Evolutionary conservation across 1,284 basidiomycete genomes (phyloP).

Genomic region (Austroboletus novae-zelandiae): DNA sequence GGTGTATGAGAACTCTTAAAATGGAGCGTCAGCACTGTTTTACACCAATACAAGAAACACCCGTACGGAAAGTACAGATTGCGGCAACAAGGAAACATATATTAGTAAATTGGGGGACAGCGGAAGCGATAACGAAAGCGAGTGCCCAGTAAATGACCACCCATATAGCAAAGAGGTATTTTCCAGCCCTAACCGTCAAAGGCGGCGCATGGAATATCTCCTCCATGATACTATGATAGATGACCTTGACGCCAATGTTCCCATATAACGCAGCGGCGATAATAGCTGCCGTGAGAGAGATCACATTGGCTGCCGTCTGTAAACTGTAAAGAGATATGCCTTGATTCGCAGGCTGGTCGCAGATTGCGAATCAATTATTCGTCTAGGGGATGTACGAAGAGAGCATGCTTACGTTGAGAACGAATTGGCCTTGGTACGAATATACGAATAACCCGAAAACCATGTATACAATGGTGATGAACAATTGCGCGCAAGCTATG

Average conservation of each 20-base stretch:
- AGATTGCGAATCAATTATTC: too few relatives aligned
- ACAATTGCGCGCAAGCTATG: constrained; percentile 53
- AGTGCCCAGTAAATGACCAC: constrained; percentile 49
- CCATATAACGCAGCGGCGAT: constrained; percentile 63
- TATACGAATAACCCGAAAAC: constrained; percentile 53
- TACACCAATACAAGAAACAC: constrained; percentile 1
- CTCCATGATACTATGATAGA: constrained; percentile 51
- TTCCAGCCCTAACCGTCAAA: constrained; percentile 45
- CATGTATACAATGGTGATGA: constrained; percentile 59
- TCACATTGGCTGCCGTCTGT: constrained; percentile 46
- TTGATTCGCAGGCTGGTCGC: constrained; percentile 50
- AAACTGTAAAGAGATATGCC: constrained; percentile 48
- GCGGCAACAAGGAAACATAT: constrained; percentile 56
- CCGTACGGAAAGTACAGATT: constrained; percentile 50
- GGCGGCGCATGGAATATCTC: constrained; percentile 52
- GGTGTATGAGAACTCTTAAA: constrained; percentile 53
- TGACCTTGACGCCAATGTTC: constrained; percentile 57
- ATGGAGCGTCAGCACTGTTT: constrained; percentile 9
- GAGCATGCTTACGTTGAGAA: constrained; percentile 24
- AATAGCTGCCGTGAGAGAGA: constrained; percentile 48
- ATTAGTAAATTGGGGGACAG: constrained; percentile 58
- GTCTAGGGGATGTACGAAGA: background rate
- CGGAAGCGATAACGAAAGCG: constrained; percentile 59
- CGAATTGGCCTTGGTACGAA: constrained; percentile 58
- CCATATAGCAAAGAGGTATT: constrained; percentile 42